Evolutionary conservation across 495 filamentous ascomycete genomes (phyloP), one percentile per base, ranked within the genome.

Genomic region (Penicillium egyptiacum): DNA sequence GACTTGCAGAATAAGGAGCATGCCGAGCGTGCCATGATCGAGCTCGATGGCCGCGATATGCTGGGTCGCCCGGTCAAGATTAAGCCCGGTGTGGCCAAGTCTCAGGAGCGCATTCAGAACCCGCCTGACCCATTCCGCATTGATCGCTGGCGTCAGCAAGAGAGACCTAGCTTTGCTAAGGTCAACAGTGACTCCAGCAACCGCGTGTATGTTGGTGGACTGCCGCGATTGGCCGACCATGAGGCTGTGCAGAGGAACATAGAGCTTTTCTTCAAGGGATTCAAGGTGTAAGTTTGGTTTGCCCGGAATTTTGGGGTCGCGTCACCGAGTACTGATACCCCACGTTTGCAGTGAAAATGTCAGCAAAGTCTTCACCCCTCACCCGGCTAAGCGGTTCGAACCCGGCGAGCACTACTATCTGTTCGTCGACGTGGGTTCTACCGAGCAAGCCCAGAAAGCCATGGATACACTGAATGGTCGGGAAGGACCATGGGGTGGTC

Each of bases 371-470:
- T 81, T 87, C 58, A 71, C 79, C 14, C 81, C 83, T 16, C 83
- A 84, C 61, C 74, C 77, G 2, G 77, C 80, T 16, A 78, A 79
- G 50, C 69, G 73, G 35, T 70, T 76, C 26, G 75, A 77, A 39
- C 71, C 79, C 0, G 83, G 83, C 55, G 78, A 84, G 59, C 80
- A 86, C 63, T 82, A 89, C 70, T 87, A 86, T 71, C 80, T 83
- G 59, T 89, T 88, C 62, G 82, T 89, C 19, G 86, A 89, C 64
- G 79, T 89, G 49, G 64, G 68, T 43, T 82, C 71, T 50, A 61
- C 72, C 1, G 77, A 85, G 50, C 82, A 88, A 53, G 83, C 83
- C 7, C 67, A 82, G 53, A 79, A 81, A 35, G 72, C 73, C 35
- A 72, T 76, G 69, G 61, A 71, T 16, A 67, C 67, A 0, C 53